Evolutionary conservation across 2,329 filamentous ascomycete genomes (phyloP), one percentile per base, ranked within the genome.

Genomic region (Helminthosporium solani): DNA sequence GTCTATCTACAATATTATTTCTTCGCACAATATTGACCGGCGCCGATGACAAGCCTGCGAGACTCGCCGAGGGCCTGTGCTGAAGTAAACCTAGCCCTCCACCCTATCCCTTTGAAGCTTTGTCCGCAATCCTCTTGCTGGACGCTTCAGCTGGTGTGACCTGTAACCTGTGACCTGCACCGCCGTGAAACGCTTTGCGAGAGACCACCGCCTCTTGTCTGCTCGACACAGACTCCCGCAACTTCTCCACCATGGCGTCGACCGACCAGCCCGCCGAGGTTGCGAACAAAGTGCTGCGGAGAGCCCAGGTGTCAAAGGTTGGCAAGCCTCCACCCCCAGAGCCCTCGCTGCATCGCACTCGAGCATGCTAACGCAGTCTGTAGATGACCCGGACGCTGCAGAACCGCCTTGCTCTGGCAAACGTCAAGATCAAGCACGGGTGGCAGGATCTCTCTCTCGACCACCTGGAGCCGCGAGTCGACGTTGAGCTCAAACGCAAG

Each of bases 361-460:
- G 28, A 31, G 8, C 7, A 46, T 60, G 54, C 61, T 67, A 57
- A 66, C 54, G 34, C 19, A 46, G 44, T 46, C 42, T 49, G 38
- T 67, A 97, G 94, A 95, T 99, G 77, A 94, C 91, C 61, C 82
- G 92, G 68, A 88, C 87, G 64, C 79, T 99, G 44, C 90, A 97
- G 75, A 90, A 95, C 76, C 89, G 92, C 54, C 84, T 99, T 49
- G 92, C 94, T 48, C 83, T 97, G 54, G 94, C 94, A 68, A 94
- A 95, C 72, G 94, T 96, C 81, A 97, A 97, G 76, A 90, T 94
- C 58, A 90, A 95, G 73, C 87, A 95, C 75, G 91, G 91, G 68
- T 95, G 90, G 85, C 87, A 96, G 73, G 88, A 94, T 71, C 81
- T 95, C 68, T 88, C 87, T 53, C 82, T 95, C 64, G 88, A 90